A percentile compares a stretch with the other conserved stretches of the same genome.
Evolutionary conservation across 768 basidiomycete species (phyloP).

Genomic region (Suillus ampliporus): DNA sequence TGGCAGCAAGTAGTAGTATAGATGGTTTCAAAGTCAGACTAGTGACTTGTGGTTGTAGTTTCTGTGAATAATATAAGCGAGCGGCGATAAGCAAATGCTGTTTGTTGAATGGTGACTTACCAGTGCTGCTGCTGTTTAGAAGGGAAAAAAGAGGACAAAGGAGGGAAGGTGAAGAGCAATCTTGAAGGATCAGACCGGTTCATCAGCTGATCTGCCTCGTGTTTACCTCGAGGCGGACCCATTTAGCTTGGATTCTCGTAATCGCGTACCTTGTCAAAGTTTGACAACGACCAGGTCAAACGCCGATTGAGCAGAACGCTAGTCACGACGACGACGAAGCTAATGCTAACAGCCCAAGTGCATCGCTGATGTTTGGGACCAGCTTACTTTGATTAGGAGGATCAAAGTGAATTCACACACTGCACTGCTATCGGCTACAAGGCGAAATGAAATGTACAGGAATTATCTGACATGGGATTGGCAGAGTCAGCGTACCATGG

Average conservation of each 20-base stretch:
- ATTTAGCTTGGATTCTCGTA: constrained; percentile 12
- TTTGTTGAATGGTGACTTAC: background rate
- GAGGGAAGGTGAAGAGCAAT: constrained; percentile 1
- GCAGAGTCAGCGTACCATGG: no score
- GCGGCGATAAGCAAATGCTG: constrained; percentile 24
- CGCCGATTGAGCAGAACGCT: no score
- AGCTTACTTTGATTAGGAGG: no score
- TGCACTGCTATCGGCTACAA: no score
- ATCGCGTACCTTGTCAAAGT: background rate
- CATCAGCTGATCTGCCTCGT: constrained; percentile 25
- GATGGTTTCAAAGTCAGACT: no score
- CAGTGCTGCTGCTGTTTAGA: background rate
- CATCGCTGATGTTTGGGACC: no score
- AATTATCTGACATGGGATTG: no score
- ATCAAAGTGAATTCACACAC: no score
- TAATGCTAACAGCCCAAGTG: background rate
- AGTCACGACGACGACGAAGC: background rate
- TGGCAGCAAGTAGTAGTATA: no score
- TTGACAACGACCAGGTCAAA: no score
- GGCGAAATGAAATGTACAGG: no score
- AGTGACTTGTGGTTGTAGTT: no score
- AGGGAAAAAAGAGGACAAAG: background rate
- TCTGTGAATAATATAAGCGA: constrained; percentile 6
- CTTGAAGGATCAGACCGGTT: constrained; percentile 8
- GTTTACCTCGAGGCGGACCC: constrained; percentile 31